Percentiles rank a stretch among this genome's conserved stretches.
These are phyloP conservation scores for Ceriops tagal DNA, from an alignment of 345 rosid species.

Conservation along the genomic window DNA sequence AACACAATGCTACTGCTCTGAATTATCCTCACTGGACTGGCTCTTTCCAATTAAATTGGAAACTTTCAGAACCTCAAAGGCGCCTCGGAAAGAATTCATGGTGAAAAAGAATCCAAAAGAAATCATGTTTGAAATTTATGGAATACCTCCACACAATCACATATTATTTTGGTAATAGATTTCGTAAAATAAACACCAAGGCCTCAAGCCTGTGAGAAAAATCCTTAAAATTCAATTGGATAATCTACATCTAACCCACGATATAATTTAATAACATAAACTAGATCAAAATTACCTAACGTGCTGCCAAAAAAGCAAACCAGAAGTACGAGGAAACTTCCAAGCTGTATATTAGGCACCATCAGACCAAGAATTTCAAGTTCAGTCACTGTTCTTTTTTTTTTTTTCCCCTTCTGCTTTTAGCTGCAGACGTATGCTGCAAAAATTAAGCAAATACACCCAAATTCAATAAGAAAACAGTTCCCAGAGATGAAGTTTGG, in stretches of 20 bases:
- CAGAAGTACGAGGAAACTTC: constrained; percentile 41
- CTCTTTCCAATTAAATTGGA: not conserved
- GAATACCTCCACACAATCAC: no score
- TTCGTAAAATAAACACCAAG: no score
- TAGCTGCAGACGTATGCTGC: constrained; percentile 10
- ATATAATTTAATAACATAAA: not conserved
- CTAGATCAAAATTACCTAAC: constrained; percentile 42
- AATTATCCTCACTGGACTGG: no score
- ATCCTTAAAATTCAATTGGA: not conserved
- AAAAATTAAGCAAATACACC: not conserved
- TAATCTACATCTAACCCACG: not conserved
- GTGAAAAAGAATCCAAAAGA: no score
- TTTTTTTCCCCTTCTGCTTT: not conserved
- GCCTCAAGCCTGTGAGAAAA: not conserved
- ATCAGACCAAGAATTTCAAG: constrained; percentile 33
- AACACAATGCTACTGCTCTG: no score
- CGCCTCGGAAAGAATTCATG: no score
- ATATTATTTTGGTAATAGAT: no score
- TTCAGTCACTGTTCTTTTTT: not conserved
- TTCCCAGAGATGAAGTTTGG: constrained; percentile 8
- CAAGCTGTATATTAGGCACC: constrained; percentile 49
- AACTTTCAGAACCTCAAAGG: not conserved
- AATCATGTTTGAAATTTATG: no score
- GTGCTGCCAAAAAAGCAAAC: constrained; percentile 33
- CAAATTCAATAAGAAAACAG: constrained; percentile 1